Percentiles rank a stretch among this genome's conserved stretches.
These are phyloP conservation scores for Wallacemonas rigidus DNA, from an alignment of 208 protist species.

Conservation along the genomic window DNA sequence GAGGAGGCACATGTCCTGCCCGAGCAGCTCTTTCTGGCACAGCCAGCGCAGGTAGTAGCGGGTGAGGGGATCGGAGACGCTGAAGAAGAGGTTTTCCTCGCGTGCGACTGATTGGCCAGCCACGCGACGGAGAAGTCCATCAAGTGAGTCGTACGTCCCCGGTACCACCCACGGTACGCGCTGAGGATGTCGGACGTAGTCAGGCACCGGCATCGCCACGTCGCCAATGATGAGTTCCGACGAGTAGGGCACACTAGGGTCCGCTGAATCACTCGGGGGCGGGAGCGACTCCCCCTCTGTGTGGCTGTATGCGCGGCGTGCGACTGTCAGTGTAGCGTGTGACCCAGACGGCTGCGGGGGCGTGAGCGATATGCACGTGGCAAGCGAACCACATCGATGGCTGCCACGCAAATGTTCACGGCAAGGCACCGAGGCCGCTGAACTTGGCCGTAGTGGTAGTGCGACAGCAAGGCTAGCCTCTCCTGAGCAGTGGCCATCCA, in stretches of 20 bases:
- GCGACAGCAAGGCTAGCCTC: no score
- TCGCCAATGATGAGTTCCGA: constrained; percentile 76
- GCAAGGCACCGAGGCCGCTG: no score
- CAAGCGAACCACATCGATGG: background rate
- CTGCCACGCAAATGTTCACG: no score
- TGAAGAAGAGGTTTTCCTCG: constrained; percentile 65
- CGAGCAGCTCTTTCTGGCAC: constrained; percentile 90
- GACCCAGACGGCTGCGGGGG: background rate
- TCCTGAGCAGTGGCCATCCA: no score
- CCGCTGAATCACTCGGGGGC: background rate
- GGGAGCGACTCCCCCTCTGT: background rate
- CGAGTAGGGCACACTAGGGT: constrained; percentile 30
- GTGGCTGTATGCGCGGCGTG: constrained; percentile 12
- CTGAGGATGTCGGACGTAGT: constrained; percentile 57
- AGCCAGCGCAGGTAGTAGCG: constrained; percentile 88
- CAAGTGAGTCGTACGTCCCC: constrained; percentile 32
- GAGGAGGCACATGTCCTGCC: constrained; percentile 96
- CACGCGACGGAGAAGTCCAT: constrained; percentile 23
- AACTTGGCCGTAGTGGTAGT: no score
- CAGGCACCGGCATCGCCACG: constrained; percentile 62
- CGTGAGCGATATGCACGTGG: constrained; percentile 19
- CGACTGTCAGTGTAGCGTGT: background rate
- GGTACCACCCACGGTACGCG: constrained; percentile 60
- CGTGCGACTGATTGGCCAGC: background rate
- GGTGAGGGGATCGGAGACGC: constrained; percentile 56